Evolutionary conservation across 352 stramenopile species (phyloP), one percentile per base, ranked within the genome.

Genomic region (Stramenopiles sp.): DNA sequence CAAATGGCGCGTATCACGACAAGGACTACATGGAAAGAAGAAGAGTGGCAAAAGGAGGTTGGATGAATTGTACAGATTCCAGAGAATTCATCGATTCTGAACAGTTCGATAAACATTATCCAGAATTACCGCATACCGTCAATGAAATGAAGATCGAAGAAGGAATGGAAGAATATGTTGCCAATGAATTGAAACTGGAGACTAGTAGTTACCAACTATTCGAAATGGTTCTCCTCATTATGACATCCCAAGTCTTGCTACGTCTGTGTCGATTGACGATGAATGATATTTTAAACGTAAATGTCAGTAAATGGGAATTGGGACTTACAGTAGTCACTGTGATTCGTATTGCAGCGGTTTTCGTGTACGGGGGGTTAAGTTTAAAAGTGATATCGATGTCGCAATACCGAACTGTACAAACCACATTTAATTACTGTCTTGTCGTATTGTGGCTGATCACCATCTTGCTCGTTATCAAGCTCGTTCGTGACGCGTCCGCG

Each of bases 81-180:
- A n/a, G n/a, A n/a, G n/a, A n/a, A n/a, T n/a, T n/a, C n/a, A n/a
- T n/a, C n/a, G n/a, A n/a, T n/a, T 6, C 2, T 2, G 2, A 2
- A 6, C 2, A 6, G 35, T 71, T 71, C 6, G 53, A 71, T 71
- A 2, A 33, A 71, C 35, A 71, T 71, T 71, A 6, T 6, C 53
- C 53, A 6, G 2, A 71, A 6, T 6, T 71, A 71, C 53, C 53
- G 35, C 53, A 6, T 6, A 71, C 53, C 6, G 53, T 6, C 6
- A 2, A 71, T 6, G 53, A 71, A 71, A 71, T 71, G 2, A 71
- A 35, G 53, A 6, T 71, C 4, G 53, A 71, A 71, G 2, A 71
- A 6, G 53, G 53, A 6, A 71, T 71, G 12, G 35, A 71, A 71
- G 53, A 71, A 6, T 71, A 6, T 71, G 53, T 6, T 71, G 53